Evolutionary conservation across 2,329 filamentous ascomycete genomes (phyloP), one percentile per base, ranked within the genome.

Genomic region (Blumeriella jaapii): DNA sequence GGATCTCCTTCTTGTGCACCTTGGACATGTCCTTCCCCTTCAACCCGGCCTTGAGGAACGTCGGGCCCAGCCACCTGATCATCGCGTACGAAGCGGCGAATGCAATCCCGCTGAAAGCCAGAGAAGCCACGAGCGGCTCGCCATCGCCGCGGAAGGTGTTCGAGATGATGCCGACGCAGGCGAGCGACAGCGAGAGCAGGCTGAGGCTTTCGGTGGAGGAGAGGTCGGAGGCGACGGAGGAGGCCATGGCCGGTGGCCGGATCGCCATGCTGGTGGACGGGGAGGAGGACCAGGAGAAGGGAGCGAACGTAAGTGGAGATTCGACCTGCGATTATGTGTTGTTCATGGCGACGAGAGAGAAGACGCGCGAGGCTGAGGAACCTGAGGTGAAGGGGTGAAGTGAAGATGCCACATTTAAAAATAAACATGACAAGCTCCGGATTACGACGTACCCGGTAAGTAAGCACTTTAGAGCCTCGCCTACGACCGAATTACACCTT

Each of bases 1-100:
- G 91, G 51, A 95, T 80, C 59, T 91, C 84, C 40, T 69, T 69
- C 47, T 74, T 74, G 50, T 75, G 73, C 39, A 71, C 62, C 59
- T 86, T 98, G 55, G 81, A 79, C 67, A 95, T 69, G 58, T 98
- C 91, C 52, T 74, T 82, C 37, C 91, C 91, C 56, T 87, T 91
- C 55, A 95, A 72, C 11, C 89, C 91, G 23, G 83, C 83, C 49
- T 73, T 77, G 56, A 95, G 78, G 58, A 98, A 96, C 1, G 82
- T 79, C 37, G 83, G 78, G 1, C 89, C 89, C 5, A 95, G 79
- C 89, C 89, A 96, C 64, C 82, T 70, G 59, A 96, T 89, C 63
- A 95, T 74, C 52, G 82, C 76, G 59, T 83, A 96, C 41, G 77
- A 77, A 30, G 80, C 74, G 3, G 78, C 68, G 57, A 94, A 98